phyloP scores from a whole-genome alignment of 768 basidiomycete species.

The Leucocoprinus leucothites region DNA sequence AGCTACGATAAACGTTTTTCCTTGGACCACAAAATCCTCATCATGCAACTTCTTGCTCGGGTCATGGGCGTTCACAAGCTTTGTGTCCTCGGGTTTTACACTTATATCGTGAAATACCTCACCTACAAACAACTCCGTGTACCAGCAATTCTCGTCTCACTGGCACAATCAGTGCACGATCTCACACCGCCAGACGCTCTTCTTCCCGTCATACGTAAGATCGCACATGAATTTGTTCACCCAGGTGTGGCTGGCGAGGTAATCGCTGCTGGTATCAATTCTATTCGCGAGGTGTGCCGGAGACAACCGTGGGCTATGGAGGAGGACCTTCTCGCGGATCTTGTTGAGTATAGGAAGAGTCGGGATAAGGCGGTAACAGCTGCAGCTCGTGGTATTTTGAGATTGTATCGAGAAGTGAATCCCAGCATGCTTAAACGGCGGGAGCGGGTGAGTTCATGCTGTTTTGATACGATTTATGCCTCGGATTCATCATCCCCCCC shows the following conservation, averaged over 20 bases:
- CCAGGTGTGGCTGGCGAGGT: constrained; percentile 96
- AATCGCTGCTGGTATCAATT: constrained; percentile 94
- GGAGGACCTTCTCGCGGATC: constrained; percentile 86
- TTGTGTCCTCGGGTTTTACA: constrained; percentile 92
- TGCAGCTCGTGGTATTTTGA: constrained; percentile 84
- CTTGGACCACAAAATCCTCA: constrained; percentile 93
- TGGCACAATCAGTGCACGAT: constrained; percentile 94
- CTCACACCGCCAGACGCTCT: constrained; percentile 92
- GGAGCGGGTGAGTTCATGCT: constrained; percentile 59
- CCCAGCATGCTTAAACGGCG: constrained; percentile 87
- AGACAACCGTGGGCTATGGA: constrained; percentile 98
- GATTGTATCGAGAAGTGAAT: constrained; percentile 94
- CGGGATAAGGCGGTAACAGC: constrained; percentile 90
- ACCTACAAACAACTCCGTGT: constrained; percentile 89
- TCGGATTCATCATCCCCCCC: not conserved
- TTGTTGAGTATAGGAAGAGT: constrained; percentile 94
- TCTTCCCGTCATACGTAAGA: constrained; percentile 83
- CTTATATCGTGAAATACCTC: constrained; percentile 93
- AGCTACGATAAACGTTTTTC: constrained; percentile 92
- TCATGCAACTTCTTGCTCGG: constrained; percentile 95
- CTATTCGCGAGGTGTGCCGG: constrained; percentile 91
- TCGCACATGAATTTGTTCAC: constrained; percentile 95
- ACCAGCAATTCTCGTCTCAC: constrained; percentile 87
- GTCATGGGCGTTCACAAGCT: constrained; percentile 93
- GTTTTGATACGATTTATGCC: not conserved